A percentile compares a stretch with the other conserved stretches of the same genome.
phyloP scores from a whole-genome alignment of 768 basidiomycete genomes.

The Tylopilus subfusipes region DNA sequence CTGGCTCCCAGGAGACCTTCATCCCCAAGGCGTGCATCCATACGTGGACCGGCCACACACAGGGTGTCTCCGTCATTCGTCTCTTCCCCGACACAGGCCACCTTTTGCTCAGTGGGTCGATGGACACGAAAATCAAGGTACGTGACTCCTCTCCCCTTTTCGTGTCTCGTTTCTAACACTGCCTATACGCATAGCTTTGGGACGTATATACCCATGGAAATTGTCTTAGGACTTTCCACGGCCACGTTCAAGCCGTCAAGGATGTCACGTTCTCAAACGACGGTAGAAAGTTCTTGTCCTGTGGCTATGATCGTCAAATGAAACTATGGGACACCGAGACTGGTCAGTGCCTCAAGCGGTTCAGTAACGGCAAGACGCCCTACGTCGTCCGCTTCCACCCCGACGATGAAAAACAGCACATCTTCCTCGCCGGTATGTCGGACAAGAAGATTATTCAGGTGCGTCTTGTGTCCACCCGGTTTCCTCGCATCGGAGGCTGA shows the following conservation, averaged over 20 bases:
- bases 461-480: constrained; percentile 17
- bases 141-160: constrained; percentile 7
- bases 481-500: neutral
- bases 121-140: constrained; percentile 99
- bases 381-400: constrained; percentile 96
- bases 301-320: constrained; percentile 94
- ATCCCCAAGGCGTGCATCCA: constrained; percentile 95
- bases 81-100: constrained; percentile 93
- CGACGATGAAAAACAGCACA: constrained; percentile 91
- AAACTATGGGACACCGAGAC: constrained; percentile 99
- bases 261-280: constrained; percentile 95
- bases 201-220: constrained; percentile 97
- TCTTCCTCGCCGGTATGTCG: constrained; percentile 97
- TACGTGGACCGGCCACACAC: constrained; percentile 98
- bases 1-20: constrained; percentile 85
- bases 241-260: constrained; percentile 94
- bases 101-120: constrained; percentile 87
- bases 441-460: constrained; percentile 99
- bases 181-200: constrained; percentile 71
- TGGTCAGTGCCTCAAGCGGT: constrained; percentile 93
- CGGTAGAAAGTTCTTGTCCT: constrained; percentile 84
- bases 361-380: constrained; percentile 96
- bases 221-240: constrained; percentile 94
- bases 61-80: constrained; percentile 91
- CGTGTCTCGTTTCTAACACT: constrained; percentile 1